Evolutionary conservation across 345 rosid species (phyloP).

Genomic region (Reutealis trisperma): DNA sequence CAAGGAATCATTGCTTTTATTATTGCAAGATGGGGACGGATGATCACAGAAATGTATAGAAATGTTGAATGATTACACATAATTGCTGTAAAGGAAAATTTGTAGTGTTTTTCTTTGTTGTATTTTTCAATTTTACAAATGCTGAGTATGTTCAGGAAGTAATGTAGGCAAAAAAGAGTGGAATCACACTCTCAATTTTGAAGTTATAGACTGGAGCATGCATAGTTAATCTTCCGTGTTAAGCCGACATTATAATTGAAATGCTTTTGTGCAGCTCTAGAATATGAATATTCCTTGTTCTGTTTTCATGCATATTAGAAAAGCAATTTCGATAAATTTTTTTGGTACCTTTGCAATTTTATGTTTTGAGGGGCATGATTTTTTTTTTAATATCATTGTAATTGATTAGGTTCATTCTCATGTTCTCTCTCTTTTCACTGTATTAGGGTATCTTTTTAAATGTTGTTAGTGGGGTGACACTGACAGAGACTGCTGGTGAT

Average conservation of each 20-base stretch:
- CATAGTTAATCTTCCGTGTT: not conserved
- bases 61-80: not conserved
- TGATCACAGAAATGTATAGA: not conserved
- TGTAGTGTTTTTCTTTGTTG: not conserved
- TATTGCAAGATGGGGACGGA: not conserved
- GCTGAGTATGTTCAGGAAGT: not conserved
- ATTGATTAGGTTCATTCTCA: not conserved
- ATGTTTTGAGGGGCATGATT: not conserved
- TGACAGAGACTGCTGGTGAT: slow-evolving; percentile 89
- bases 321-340: not conserved
- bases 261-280: not conserved
- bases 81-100: not conserved
- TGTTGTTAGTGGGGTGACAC: slow-evolving; percentile 74
- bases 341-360: not conserved
- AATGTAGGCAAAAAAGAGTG: not conserved
- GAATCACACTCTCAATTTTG: not conserved
- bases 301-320: not conserved
- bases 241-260: not conserved
- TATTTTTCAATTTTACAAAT: not conserved
- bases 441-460: slow-evolving; percentile 71
- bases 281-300: not conserved
- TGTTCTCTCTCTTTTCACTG: not conserved
- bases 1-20: too few relatives aligned
- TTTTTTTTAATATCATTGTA: not conserved
- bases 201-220: not conserved